Evolutionary conservation across 805 yeast genomes (phyloP).

Genomic region (Metschnikowia similis): DNA sequence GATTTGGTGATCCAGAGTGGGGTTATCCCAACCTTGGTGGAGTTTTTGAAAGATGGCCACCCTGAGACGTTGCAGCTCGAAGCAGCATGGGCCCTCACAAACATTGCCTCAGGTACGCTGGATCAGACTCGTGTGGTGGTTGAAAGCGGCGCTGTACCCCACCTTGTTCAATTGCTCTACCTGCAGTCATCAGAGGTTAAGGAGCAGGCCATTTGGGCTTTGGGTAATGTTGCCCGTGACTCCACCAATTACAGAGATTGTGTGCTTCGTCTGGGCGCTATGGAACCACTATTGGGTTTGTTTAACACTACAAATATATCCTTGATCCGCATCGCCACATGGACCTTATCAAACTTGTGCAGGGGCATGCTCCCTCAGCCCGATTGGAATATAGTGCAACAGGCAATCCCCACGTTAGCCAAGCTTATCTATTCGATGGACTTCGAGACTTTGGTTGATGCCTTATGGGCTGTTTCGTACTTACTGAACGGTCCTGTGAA

Average conservation of each 20-base stretch:
- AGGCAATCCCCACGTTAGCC: constrained; percentile 87
- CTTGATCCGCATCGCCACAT: constrained; percentile 93
- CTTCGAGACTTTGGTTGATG: constrained; percentile 90
- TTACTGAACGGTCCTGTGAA: constrained; percentile 88
- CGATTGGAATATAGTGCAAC: constrained; percentile 82
- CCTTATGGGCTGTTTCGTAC: constrained; percentile 98
- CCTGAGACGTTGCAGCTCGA: constrained; percentile 90
- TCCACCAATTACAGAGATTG: constrained; percentile 85
- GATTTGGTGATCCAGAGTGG: constrained; percentile 90
- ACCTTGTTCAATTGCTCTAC: constrained; percentile 75
- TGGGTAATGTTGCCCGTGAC: constrained; percentile 99
- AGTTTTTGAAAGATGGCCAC: constrained; percentile 68
- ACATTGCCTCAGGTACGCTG: constrained; percentile 91
- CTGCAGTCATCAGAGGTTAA: constrained; percentile 86
- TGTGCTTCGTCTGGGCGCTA: constrained; percentile 79
- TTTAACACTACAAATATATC: constrained; percentile 81
- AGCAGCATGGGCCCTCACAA: constrained; percentile 99
- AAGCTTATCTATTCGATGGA: constrained; percentile 87
- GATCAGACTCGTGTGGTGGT: constrained; percentile 89
- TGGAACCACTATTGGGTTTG: constrained; percentile 78
- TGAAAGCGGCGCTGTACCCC: constrained; percentile 90
- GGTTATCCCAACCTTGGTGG: constrained; percentile 87
- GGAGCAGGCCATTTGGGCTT: constrained; percentile 99
- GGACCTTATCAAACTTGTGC: constrained; percentile 96
- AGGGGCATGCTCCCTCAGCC: constrained; percentile 97